Conservation (phyloP, 805 yeast species). For the Metschnikowia proteae region DNA sequence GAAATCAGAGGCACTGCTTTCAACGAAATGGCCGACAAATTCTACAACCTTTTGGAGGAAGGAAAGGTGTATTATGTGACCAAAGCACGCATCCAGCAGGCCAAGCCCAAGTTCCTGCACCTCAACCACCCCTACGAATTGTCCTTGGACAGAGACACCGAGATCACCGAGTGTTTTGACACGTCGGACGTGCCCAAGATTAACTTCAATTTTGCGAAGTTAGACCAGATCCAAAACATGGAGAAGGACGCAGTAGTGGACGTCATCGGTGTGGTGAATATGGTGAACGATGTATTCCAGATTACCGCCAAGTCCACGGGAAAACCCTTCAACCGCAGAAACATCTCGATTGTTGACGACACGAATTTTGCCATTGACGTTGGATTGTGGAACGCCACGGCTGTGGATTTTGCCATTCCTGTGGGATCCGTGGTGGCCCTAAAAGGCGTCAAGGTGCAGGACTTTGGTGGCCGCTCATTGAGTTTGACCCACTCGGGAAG, state of each 20-base stretch:
- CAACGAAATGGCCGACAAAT: conserved; percentile 78
- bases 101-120: conserved; percentile 82
- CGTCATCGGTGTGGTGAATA: conserved; percentile 81
- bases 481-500: conserved; percentile 78
- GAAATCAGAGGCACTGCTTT: conserved; percentile 96
- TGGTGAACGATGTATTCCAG: conserved; percentile 69
- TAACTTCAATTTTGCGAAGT: conserved; percentile 68
- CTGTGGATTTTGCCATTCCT: conserved; percentile 68
- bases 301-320: conserved; percentile 86
- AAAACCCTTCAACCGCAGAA: conserved; percentile 89
- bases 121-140: conserved; percentile 88
- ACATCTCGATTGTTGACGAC: conserved; percentile 80
- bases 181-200: conserved; percentile 69
- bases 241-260: conserved; percentile 76
- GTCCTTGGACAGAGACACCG: conserved; percentile 72
- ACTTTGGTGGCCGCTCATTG: conserved; percentile 81
- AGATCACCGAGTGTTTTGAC: conserved; percentile 63
- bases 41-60: conserved; percentile 72
- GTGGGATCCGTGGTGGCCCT: conserved; percentile 85
- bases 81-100: conserved; percentile 73
- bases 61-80: conserved; percentile 86
- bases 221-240: conserved; percentile 60
- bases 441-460: conserved; percentile 85
- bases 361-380: conserved; percentile 69
- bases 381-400: conserved; percentile 89